Percentiles rank a stretch among this genome's conserved stretches.
Evolutionary conservation across 2,329 filamentous ascomycete genomes (phyloP).

Genomic region (Elsinoe perseae): DNA sequence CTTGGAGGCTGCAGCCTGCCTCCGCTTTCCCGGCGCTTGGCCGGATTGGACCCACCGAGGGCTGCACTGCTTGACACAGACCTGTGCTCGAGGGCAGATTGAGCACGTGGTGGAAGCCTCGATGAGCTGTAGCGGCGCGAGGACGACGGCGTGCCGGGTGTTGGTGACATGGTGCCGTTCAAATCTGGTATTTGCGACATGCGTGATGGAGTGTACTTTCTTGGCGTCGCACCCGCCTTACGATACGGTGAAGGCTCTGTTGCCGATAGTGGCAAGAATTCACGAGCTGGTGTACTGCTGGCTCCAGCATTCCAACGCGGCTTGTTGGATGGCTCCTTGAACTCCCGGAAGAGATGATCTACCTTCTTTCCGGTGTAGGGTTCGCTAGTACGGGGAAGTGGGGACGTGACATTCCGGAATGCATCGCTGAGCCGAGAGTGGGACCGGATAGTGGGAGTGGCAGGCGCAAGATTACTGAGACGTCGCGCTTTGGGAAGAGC

Average conservation of each 20-base stretch:
- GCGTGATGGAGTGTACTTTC: constrained; percentile 13
- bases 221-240: constrained; percentile 22
- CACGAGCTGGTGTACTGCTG: constrained; percentile 40
- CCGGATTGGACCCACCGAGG: background rate
- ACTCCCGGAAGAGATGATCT: constrained; percentile 34
- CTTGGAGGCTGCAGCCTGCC: constrained; percentile 1
- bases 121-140: background rate
- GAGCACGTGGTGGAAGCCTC: constrained; percentile 4
- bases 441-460: constrained; percentile 14
- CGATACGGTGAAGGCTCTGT: constrained; percentile 31
- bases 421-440: constrained; percentile 16
- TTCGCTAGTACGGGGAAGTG: constrained; percentile 8
- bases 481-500: background rate
- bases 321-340: constrained; percentile 42
- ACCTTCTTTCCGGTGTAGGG: constrained; percentile 17
- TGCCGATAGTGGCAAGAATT: constrained; percentile 28
- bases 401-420: constrained; percentile 3
- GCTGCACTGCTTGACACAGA: constrained; percentile 7
- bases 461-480: constrained; percentile 6
- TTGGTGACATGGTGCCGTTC: background rate
- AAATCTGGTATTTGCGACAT: background rate
- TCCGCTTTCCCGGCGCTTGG: background rate
- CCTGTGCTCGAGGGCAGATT: constrained; percentile 3
- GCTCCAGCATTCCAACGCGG: constrained; percentile 67
- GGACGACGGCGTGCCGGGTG: constrained; percentile 2